A percentile compares a stretch with the other conserved stretches of the same genome.
Conservation (phyloP, 2,329 filamentous ascomycete species). For the Aspergillus terreus region DNA sequence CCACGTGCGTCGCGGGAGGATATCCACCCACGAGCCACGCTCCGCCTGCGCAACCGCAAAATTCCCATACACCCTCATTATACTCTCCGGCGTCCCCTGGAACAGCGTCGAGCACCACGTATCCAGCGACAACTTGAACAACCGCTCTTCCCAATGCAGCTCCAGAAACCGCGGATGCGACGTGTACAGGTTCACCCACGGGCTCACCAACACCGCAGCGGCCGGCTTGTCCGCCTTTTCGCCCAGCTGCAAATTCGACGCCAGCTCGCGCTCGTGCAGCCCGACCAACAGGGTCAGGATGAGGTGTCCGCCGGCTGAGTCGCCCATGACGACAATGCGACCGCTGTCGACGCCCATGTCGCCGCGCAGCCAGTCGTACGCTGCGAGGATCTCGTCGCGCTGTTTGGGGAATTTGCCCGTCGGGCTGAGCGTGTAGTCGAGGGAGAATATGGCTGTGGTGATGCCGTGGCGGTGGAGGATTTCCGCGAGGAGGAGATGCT, state of each 20-base stretch:
- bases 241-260: not conserved
- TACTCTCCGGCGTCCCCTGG: not conserved
- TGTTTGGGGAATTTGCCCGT: slow-evolving; percentile 70
- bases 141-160: slow-evolving; percentile 12
- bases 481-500: slow-evolving; percentile 16
- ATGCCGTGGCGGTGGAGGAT: slow-evolving; percentile 44
- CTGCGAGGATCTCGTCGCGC: slow-evolving; percentile 63
- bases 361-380: slow-evolving; percentile 51
- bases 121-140: slow-evolving; percentile 12
- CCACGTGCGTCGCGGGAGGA: slow-evolving; percentile 11
- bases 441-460: slow-evolving; percentile 67
- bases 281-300: slow-evolving; percentile 7
- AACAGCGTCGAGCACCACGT: slow-evolving; percentile 7
- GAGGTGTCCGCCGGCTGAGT: slow-evolving; percentile 14
- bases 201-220: slow-evolving; percentile 11
- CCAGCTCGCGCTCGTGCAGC: not conserved
- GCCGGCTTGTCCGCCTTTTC: not conserved
- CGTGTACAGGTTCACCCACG: slow-evolving; percentile 13
- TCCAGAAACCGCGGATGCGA: slow-evolving; percentile 7
- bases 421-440: slow-evolving; percentile 77
- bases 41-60: slow-evolving; percentile 4
- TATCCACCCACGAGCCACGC: slow-evolving; percentile 11
- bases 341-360: slow-evolving; percentile 5
- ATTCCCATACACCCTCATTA: slow-evolving; percentile 6
- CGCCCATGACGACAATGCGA: slow-evolving; percentile 11